Percentiles rank a stretch among this genome's conserved stretches.
phyloP scores from a whole-genome alignment of 2,329 filamentous ascomycete species.

The Diaporthe velutina region DNA sequence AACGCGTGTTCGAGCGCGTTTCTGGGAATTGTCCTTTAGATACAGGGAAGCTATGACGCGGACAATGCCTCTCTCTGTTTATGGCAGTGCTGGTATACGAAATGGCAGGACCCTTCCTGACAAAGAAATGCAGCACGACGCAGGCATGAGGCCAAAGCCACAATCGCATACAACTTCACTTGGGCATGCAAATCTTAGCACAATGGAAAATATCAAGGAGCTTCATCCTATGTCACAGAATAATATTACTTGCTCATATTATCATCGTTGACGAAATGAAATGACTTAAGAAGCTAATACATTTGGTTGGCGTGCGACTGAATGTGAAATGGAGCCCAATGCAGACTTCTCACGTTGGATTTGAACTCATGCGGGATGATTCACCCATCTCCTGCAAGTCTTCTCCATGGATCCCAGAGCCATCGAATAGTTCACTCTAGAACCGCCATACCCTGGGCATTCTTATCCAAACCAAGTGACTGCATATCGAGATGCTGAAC shows the following conservation, averaged over 20 bases:
- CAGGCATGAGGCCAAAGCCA: background rate
- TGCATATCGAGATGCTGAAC: constrained; percentile 51
- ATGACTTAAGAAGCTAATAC: background rate
- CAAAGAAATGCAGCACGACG: too few relatives aligned
- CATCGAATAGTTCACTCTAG: constrained; percentile 47
- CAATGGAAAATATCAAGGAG: too few relatives aligned
- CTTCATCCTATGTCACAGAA: too few relatives aligned
- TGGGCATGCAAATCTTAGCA: background rate
- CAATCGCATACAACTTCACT: background rate
- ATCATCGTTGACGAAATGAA: too few relatives aligned
- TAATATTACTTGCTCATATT: too few relatives aligned
- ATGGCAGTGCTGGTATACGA: too few relatives aligned
- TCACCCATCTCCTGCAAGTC: background rate
- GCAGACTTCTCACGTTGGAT: background rate
- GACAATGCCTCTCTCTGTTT: background rate
- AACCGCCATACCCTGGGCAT: constrained; percentile 50
- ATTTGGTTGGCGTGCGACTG: background rate
- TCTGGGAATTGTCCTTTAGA: too few relatives aligned
- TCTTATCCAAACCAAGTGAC: constrained; percentile 44
- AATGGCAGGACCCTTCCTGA: too few relatives aligned
- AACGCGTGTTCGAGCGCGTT: too few relatives aligned
- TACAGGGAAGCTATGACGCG: background rate
- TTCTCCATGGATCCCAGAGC: background rate
- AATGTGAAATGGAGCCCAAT: background rate
- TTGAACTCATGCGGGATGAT: too few relatives aligned